phyloP scores from a whole-genome alignment of 176 grass and related monocot genomes.

The Oryza longistaminata region DNA sequence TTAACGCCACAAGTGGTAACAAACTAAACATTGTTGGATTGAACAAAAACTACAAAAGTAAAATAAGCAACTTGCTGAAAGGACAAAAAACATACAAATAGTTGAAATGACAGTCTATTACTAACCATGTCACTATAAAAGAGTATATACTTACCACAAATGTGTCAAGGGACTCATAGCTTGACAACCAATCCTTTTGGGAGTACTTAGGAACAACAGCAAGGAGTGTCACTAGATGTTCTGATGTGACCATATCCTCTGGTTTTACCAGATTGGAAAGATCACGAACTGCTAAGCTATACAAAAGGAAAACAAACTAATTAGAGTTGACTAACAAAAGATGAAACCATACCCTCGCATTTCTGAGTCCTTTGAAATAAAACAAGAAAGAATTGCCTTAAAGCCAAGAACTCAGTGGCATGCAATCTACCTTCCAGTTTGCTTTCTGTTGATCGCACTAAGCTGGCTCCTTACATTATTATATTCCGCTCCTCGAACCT shows the following conservation, averaged over 20 bases:
- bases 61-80: background rate
- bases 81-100: background rate
- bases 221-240: constrained; percentile 96
- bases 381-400: background rate
- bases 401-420: background rate
- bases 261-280: constrained; percentile 86
- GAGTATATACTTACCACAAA: constrained; percentile 66
- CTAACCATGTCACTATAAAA: background rate
- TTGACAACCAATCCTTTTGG: constrained; percentile 90
- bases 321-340: background rate
- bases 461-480: constrained; percentile 96
- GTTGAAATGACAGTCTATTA: background rate
- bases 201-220: constrained; percentile 93
- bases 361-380: background rate
- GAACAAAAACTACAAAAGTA: background rate
- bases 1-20: background rate
- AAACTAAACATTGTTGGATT: constrained; percentile 8
- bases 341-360: background rate
- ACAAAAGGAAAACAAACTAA: background rate
- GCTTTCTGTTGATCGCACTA: constrained; percentile 93
- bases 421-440: constrained; percentile 82
- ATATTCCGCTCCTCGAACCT: constrained; percentile 85
- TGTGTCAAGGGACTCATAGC: constrained; percentile 78
- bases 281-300: constrained; percentile 89
- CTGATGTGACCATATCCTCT: constrained; percentile 81